Evolutionary conservation across 2,329 filamentous ascomycete genomes (phyloP).

Genomic region (Phyllosticta paracitricarpa): DNA sequence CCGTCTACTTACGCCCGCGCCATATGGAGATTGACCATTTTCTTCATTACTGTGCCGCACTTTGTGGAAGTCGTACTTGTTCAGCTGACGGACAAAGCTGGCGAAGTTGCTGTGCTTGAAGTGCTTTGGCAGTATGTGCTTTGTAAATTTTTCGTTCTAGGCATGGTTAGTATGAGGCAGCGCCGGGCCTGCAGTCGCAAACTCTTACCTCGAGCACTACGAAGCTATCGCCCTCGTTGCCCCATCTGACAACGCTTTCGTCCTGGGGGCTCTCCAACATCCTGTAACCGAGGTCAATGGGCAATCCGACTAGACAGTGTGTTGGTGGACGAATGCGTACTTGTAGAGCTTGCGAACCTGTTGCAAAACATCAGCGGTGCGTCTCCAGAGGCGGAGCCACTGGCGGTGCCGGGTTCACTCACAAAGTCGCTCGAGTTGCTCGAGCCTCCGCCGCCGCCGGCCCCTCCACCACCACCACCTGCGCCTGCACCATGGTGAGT

Average conservation of each 20-base stretch:
- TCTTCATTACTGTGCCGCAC: slow-evolving; percentile 86
- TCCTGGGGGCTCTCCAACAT: slow-evolving; percentile 97
- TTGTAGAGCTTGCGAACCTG: slow-evolving; percentile 98
- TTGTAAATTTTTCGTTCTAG: slow-evolving; percentile 96
- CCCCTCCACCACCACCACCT: slow-evolving; percentile 30
- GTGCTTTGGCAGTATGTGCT: slow-evolving; percentile 90
- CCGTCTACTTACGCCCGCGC: slow-evolving; percentile 53
- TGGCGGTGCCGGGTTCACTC: slow-evolving; percentile 34
- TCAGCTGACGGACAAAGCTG: slow-evolving; percentile 88
- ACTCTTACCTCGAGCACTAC: slow-evolving; percentile 80
- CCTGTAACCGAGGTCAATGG: slow-evolving; percentile 40
- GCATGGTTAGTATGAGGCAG: slow-evolving; percentile 1
- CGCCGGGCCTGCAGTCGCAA: background rate
- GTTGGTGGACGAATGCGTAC: slow-evolving; percentile 45
- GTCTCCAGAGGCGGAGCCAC: slow-evolving; percentile 5
- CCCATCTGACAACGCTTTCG: slow-evolving; percentile 88
- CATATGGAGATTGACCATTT: slow-evolving; percentile 70
- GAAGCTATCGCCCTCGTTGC: slow-evolving; percentile 88
- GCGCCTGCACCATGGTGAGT: background rate
- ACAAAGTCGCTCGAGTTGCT: slow-evolving; percentile 96
- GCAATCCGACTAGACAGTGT: slow-evolving; percentile 12
- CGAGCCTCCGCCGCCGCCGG: slow-evolving; percentile 36
- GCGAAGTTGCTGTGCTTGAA: slow-evolving; percentile 99
- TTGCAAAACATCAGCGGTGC: slow-evolving; percentile 15
- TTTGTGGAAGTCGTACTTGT: slow-evolving; percentile 99